A percentile compares a stretch with the other conserved stretches of the same genome.
Conservation (phyloP, 2,329 filamentous ascomycete species). For the Fonsecaea erecta region DNA sequence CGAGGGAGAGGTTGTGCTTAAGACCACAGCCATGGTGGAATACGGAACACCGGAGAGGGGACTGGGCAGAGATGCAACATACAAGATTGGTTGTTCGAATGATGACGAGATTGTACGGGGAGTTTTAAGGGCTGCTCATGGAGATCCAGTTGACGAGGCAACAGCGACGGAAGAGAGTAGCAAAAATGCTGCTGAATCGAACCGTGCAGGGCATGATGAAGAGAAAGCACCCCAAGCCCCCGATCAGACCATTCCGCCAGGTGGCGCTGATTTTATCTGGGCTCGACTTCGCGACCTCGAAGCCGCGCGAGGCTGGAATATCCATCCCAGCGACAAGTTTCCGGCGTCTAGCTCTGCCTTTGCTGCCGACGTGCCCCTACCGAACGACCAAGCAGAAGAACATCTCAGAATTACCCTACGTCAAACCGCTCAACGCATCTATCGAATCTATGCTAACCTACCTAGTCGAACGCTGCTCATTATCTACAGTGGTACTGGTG, state of each 20-base stretch:
- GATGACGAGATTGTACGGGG: constrained; percentile 64
- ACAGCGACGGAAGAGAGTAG: neutral
- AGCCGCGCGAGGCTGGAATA: constrained; percentile 60
- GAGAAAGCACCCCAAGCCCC: neutral
- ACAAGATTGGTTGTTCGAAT: constrained; percentile 60
- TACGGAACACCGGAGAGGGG: constrained; percentile 79
- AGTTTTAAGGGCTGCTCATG: constrained; percentile 45
- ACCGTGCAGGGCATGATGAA: neutral
- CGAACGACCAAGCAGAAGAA: constrained; percentile 23
- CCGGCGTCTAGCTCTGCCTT: constrained; percentile 5
- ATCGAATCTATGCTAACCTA: constrained; percentile 59
- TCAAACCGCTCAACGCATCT: constrained; percentile 57
- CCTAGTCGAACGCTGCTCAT: constrained; percentile 63
- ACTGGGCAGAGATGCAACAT: constrained; percentile 61
- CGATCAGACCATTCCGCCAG: constrained; percentile 47
- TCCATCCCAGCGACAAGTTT: constrained; percentile 26
- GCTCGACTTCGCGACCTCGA: constrained; percentile 66
- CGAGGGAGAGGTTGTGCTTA: constrained; percentile 38
- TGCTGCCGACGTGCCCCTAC: constrained; percentile 14
- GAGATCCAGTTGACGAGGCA: constrained; percentile 4
- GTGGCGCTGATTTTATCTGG: constrained; percentile 67
- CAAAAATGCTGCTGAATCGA: neutral
- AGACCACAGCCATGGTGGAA: constrained; percentile 71
- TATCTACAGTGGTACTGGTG: constrained; percentile 67
- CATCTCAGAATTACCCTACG: constrained; percentile 54